A percentile compares a stretch with the other conserved stretches of the same genome.
Evolutionary conservation across 768 basidiomycete species (phyloP).

Genomic region (Phaffia australis): DNA sequence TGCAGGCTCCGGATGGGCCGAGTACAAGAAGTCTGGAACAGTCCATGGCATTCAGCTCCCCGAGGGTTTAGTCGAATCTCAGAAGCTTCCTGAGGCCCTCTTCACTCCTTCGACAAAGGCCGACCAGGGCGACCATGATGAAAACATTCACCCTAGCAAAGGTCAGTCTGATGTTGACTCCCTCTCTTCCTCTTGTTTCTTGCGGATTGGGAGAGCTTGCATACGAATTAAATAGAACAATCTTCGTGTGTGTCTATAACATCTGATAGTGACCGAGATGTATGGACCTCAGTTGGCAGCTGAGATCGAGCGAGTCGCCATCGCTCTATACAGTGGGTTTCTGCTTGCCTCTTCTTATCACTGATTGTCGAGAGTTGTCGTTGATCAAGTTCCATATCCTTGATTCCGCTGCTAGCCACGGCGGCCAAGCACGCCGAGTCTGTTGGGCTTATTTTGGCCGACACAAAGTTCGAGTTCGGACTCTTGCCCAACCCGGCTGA

Average conservation of each 20-base stretch:
- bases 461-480: conserved; percentile 98
- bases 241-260: conserved; percentile 44
- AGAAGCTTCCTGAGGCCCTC: conserved; percentile 66
- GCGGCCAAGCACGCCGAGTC: conserved; percentile 63
- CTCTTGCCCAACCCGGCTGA: conserved; percentile 44
- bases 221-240: neutral
- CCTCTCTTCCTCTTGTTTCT: conserved; percentile 1
- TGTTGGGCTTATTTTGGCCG: conserved; percentile 82
- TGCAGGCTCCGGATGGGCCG: conserved; percentile 86
- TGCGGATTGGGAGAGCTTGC: neutral
- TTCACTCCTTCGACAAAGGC: conserved; percentile 98
- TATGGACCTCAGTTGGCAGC: conserved; percentile 36
- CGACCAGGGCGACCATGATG: conserved; percentile 84
- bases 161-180: conserved; percentile 41
- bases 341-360: neutral
- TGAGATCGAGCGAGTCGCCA: conserved; percentile 36
- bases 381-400: neutral
- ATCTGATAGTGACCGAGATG: conserved; percentile 37
- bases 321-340: conserved; percentile 37
- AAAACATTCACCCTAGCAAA: conserved; percentile 80
- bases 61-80: conserved; percentile 67
- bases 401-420: conserved; percentile 35
- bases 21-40: conserved; percentile 78
- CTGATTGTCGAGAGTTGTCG: neutral
- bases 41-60: conserved; percentile 76